These are phyloP conservation scores for Fusarium bactridioides DNA, from an alignment of 2,329 filamentous ascomycete genomes.

Conservation along the genomic window DNA sequence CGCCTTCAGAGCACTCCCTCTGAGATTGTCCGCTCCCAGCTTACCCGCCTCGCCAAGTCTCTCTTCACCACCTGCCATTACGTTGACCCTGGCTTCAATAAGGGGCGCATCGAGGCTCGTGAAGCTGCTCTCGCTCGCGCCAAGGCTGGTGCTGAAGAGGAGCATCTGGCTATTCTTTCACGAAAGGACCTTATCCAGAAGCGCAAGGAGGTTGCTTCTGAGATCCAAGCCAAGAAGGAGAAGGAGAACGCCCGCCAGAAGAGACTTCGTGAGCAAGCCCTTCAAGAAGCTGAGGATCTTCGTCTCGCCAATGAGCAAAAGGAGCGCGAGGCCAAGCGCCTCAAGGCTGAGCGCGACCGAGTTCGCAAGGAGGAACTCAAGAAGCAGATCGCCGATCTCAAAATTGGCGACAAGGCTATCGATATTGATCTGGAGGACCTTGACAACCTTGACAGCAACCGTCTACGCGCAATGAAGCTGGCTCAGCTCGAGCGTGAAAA, in stretches of 20 bases:
- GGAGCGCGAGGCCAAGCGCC: constrained; percentile 85
- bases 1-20: constrained; percentile 96
- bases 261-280: constrained; percentile 83
- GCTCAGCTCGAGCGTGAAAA: constrained; percentile 97
- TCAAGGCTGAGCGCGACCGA: constrained; percentile 87
- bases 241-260: constrained; percentile 92
- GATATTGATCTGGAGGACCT: constrained; percentile 83
- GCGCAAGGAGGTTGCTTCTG: constrained; percentile 95
- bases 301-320: constrained; percentile 91
- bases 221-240: constrained; percentile 85
- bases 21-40: constrained; percentile 95
- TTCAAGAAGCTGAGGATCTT: constrained; percentile 88
- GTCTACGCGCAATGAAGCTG: constrained; percentile 92
- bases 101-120: constrained; percentile 80
- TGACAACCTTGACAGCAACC: constrained; percentile 86
- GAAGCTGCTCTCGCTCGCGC: constrained; percentile 82
- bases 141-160: constrained; percentile 87
- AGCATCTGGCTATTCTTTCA: constrained; percentile 84
- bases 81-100: constrained; percentile 88
- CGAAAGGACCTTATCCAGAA: constrained; percentile 93
- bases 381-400: constrained; percentile 90
- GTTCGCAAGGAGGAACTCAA: constrained; percentile 94
- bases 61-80: constrained; percentile 95
- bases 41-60: constrained; percentile 88
- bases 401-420: constrained; percentile 80